phyloP scores from a whole-genome alignment of 2,329 filamentous ascomycete species.

The Achaetomium macrosporum region DNA sequence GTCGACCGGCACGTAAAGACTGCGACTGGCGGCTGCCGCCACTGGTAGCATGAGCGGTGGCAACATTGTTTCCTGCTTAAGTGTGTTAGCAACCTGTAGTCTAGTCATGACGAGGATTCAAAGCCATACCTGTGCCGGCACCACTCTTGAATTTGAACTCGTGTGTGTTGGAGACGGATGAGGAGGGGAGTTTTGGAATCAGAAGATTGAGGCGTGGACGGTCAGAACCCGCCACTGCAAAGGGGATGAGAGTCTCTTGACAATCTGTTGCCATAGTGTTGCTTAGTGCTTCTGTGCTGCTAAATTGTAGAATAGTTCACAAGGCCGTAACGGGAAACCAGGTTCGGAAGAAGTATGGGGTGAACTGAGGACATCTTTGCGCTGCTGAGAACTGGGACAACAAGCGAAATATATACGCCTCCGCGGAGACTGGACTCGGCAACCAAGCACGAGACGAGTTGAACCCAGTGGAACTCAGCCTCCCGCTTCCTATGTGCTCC shows the following conservation, averaged over 20 bases:
- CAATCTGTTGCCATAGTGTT: conserved; percentile 1
- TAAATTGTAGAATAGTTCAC: not conserved
- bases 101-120: not conserved
- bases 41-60: not conserved
- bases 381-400: not conserved
- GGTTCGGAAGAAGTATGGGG: conserved; percentile 1
- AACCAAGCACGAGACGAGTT: conserved; percentile 3
- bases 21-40: not conserved
- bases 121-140: not conserved
- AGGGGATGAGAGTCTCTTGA: conserved; percentile 1
- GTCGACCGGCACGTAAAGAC: not conserved
- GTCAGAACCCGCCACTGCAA: not conserved
- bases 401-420: conserved; percentile 5
- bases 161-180: not conserved
- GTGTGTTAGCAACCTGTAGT: not conserved
- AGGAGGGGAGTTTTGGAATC: conserved; percentile 1
- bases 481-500: not conserved
- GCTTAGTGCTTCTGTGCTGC: not conserved
- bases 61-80: conserved; percentile 1
- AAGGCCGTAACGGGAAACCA: not conserved
- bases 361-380: not conserved
- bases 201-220: not conserved
- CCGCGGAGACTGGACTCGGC: conserved; percentile 1
- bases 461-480: conserved; percentile 2
- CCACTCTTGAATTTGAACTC: not conserved